Evolutionary conservation across 257 asterid genomes (phyloP).

Genomic region (Jasminum sambac): DNA sequence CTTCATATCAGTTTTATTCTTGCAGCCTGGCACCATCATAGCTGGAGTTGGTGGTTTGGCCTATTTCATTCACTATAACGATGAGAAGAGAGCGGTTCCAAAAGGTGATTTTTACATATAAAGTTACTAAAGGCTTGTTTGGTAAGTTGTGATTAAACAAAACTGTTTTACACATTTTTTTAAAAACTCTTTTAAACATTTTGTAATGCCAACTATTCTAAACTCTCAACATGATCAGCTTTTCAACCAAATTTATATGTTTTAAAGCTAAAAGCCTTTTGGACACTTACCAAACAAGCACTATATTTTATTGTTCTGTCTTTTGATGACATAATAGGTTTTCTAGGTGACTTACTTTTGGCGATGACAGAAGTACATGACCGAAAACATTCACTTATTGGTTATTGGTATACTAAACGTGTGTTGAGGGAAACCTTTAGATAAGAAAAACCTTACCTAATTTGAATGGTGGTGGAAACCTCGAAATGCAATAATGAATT

Average conservation of each 20-base stretch:
- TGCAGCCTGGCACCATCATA: slow-evolving; percentile 80
- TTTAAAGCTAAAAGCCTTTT: too few relatives aligned
- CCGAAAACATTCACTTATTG: background rate
- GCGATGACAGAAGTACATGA: background rate
- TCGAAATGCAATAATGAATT: too few relatives aligned
- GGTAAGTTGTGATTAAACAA: too few relatives aligned
- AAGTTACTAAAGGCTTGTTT: background rate
- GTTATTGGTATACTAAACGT: background rate
- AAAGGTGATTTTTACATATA: slow-evolving; percentile 53
- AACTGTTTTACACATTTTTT: too few relatives aligned
- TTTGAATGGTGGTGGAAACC: too few relatives aligned
- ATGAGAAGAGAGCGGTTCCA: slow-evolving; percentile 82
- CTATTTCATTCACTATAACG: slow-evolving; percentile 66
- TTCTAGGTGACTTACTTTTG: background rate
- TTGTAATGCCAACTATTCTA: too few relatives aligned
- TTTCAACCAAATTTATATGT: too few relatives aligned
- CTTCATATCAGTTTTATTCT: slow-evolving; percentile 44
- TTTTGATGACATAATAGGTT: background rate
- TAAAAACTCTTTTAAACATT: too few relatives aligned
- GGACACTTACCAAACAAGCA: too few relatives aligned
- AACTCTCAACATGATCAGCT: too few relatives aligned
- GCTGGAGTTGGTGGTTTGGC: slow-evolving; percentile 76
- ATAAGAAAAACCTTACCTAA: too few relatives aligned
- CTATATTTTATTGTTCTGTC: background rate
- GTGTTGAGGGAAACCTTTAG: too few relatives aligned